Percentiles rank a stretch among this genome's conserved stretches.
Evolutionary conservation across 176 grass and related monocot genomes (phyloP).

Genomic region (Thinopyrum elongatum): DNA sequence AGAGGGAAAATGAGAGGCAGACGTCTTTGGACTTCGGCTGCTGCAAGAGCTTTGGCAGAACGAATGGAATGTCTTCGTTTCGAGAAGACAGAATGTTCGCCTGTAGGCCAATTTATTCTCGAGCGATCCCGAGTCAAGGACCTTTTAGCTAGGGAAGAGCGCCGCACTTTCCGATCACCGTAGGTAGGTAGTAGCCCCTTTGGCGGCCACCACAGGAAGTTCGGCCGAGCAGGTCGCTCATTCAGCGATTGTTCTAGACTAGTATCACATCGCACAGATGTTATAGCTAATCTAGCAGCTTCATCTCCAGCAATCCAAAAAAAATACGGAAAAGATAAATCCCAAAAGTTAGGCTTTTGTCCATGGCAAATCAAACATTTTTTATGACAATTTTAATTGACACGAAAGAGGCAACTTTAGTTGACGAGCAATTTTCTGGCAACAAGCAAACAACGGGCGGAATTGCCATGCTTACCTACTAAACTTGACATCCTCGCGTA

Average conservation of each 20-base stretch:
- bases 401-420: no score
- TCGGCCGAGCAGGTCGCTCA: background rate
- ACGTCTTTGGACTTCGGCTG: background rate
- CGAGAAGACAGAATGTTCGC: constrained; percentile 23
- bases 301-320: background rate
- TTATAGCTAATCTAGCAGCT: background rate
- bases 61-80: background rate
- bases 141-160: background rate
- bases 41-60: background rate
- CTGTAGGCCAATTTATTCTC: constrained; percentile 10
- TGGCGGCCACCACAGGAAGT: background rate
- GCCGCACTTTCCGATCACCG: background rate
- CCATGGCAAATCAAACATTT: no score
- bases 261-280: background rate
- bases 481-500: no score
- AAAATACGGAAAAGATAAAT: background rate
- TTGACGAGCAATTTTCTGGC: no score
- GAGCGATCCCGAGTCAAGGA: background rate
- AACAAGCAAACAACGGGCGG: no score
- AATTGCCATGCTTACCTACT: no score
- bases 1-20: background rate
- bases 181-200: background rate
- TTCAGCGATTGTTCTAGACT: background rate
- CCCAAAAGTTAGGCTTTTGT: no score
- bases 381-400: no score